Conservation (phyloP, 1,284 basidiomycete genomes). For the Cystobasidium slooffiae region DNA sequence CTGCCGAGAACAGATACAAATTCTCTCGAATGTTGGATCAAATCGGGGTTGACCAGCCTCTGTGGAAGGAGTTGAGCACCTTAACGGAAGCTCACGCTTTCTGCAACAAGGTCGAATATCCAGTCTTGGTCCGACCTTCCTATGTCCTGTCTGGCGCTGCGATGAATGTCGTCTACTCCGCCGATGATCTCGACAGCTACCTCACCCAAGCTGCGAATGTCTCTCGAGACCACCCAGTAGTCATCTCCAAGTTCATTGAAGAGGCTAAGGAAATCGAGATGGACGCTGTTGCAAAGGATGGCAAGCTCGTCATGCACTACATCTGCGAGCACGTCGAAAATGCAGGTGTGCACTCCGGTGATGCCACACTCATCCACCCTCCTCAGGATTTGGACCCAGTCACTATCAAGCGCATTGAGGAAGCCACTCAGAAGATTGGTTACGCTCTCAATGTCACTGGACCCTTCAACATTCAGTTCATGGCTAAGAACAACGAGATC, state of each 20-base stretch:
- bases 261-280: slow-evolving; percentile 99
- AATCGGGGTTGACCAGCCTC: slow-evolving; percentile 95
- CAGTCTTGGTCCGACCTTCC: slow-evolving; percentile 93
- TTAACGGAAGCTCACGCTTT: slow-evolving; percentile 85
- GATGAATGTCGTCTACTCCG: slow-evolving; percentile 97
- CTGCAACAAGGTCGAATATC: slow-evolving; percentile 89
- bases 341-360: slow-evolving; percentile 95
- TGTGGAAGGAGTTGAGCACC: slow-evolving; percentile 94
- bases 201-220: slow-evolving; percentile 95
- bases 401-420: slow-evolving; percentile 93
- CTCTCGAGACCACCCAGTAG: slow-evolving; percentile 95
- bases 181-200: slow-evolving; percentile 87
- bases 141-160: slow-evolving; percentile 98
- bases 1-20: slow-evolving; percentile 98
- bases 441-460: slow-evolving; percentile 98
- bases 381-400: slow-evolving; percentile 97
- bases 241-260: slow-evolving; percentile 99
- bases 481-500: slow-evolving; percentile 99
- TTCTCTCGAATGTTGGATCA: slow-evolving; percentile 97
- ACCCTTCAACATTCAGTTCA: slow-evolving; percentile 99
- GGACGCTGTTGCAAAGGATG: slow-evolving; percentile 96
- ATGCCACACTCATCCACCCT: slow-evolving; percentile 95
- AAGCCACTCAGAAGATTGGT: slow-evolving; percentile 95
- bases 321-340: slow-evolving; percentile 99
- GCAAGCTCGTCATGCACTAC: slow-evolving; percentile 98